phyloP scores from a whole-genome alignment of 495 filamentous ascomycete genomes.

The Aspergillus nanangensis region DNA sequence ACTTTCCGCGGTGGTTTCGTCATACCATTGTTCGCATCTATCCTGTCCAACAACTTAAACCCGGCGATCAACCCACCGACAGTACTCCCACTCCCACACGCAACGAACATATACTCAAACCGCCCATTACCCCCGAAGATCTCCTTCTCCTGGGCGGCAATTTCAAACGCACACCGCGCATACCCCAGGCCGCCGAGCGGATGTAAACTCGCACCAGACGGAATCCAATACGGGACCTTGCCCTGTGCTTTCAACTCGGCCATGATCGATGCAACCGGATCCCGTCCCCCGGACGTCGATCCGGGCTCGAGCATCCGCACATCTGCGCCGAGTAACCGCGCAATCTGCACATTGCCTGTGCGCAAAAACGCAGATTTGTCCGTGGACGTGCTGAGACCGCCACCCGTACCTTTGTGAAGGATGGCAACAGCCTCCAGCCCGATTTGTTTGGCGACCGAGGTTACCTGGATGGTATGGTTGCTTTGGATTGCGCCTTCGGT shows the following conservation, averaged over 20 bases:
- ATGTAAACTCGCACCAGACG: constrained; percentile 37
- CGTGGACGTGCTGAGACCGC: constrained; percentile 13
- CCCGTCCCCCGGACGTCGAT: constrained; percentile 4
- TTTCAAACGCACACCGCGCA: constrained; percentile 35
- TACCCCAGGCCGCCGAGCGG: constrained; percentile 36
- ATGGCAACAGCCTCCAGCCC: constrained; percentile 24
- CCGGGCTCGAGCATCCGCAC: constrained; percentile 27
- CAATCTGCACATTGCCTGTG: constrained; percentile 29
- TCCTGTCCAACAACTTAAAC: constrained; percentile 30
- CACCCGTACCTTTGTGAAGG: constrained; percentile 26
- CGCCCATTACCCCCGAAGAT: constrained; percentile 16
- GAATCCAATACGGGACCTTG: constrained; percentile 31
- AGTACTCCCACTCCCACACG: constrained; percentile 37
- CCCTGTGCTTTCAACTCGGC: constrained; percentile 13
- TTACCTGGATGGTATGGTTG: constrained; percentile 39
- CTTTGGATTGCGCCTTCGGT: constrained; percentile 41
- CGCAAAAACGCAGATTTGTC: constrained; percentile 17
- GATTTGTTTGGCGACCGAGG: constrained; percentile 25
- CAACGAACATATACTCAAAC: constrained; percentile 38
- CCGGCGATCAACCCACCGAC: constrained; percentile 35
- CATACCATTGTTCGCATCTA: background rate
- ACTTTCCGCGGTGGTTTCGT: constrained; percentile 12
- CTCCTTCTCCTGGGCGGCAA: constrained; percentile 27
- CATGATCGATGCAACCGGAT: constrained; percentile 16
- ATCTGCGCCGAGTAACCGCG: constrained; percentile 32